Evolutionary conservation across 2,329 filamentous ascomycete species (phyloP), one percentile per base, ranked within the genome.

Genomic region (Pseudogymnoascus pannorum): DNA sequence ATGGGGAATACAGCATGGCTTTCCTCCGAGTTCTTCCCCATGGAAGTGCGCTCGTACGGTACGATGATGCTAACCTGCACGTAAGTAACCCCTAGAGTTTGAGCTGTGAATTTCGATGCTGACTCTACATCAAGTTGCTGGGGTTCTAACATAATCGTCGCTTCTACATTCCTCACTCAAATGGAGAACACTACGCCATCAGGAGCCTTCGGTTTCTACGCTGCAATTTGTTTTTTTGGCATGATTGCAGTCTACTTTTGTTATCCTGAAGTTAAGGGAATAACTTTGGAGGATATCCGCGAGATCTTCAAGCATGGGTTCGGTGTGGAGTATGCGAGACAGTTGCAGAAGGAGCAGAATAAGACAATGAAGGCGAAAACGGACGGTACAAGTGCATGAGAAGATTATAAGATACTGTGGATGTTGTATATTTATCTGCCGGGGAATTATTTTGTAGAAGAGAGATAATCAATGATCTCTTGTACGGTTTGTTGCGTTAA

Each of bases 261-360:
- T 65, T 83, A 81, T 65, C 80, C 80, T 0, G 79, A 83, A 64
- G 79, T 81, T 1, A 80, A 81, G 65, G 78, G 79, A 4, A 76
- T 82, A 73, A 77, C 79, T 4, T 69, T 83, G 2, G 81, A 83
- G 66, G 77, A 78, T 59, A 77, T 81, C 12, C 70, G 75, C 12
- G 75, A 79, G 51, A 71, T 81, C 0, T 82, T 81, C 64, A 64
- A 73, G 38, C 71, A 78, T 59, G 77, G 77, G 0, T 81, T 80
- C 62, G 78, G 78, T 12, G 74, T 79, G 1, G 69, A 73, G 61
- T 70, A 74, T 42, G 75, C 77, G 0, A 69, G 74, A 60, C 65
- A 73, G 62, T 67, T 78, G 51, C 75, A 68, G 61, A 66, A 66
- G 44, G 63, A 64, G 31, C n/a, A n/a, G n/a, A n/a, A n/a, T n/a